Conservation (phyloP, 2,329 filamentous ascomycete species). For the Periglandula ipomoeae region DNA sequence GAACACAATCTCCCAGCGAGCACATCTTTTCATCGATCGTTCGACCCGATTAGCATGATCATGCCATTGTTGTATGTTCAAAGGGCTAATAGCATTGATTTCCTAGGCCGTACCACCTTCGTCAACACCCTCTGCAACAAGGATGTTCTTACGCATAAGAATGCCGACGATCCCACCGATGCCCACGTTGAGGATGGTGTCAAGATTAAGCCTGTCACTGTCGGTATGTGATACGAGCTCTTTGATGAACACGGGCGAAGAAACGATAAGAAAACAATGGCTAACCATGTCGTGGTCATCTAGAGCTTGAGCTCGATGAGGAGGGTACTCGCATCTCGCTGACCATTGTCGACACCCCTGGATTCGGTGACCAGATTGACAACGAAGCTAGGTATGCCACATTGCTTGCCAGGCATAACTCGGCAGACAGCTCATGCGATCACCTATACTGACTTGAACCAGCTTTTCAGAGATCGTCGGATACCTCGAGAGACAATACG, state of each 20-base stretch:
- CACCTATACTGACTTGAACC: background rate
- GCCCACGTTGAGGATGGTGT: constrained; percentile 95
- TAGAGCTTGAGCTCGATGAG: constrained; percentile 92
- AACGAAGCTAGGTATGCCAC: constrained; percentile 81
- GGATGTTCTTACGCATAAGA: constrained; percentile 82
- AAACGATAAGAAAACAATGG: background rate
- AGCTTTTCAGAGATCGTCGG: constrained; percentile 97
- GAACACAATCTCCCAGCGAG: background rate
- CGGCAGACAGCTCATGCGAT: background rate
- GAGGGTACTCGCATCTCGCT: constrained; percentile 96
- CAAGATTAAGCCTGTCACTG: constrained; percentile 96
- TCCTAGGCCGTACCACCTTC: constrained; percentile 85
- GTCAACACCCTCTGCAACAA: constrained; percentile 99
- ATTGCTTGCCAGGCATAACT: background rate
- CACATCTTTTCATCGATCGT: no score
- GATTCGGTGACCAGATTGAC: constrained; percentile 98
- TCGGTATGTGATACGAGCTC: constrained; percentile 50
- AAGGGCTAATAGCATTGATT: background rate
- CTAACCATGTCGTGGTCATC: constrained; percentile 1
- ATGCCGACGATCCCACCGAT: constrained; percentile 78
- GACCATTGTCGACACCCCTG: constrained; percentile 96
- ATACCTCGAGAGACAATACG: constrained; percentile 98
- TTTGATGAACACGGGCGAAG: background rate
- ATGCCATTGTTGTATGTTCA: background rate
- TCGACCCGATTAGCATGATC: no score